These are phyloP conservation scores for Lagenaria siceraria DNA, from an alignment of 306 rosid genomes.

Conservation along the genomic window DNA sequence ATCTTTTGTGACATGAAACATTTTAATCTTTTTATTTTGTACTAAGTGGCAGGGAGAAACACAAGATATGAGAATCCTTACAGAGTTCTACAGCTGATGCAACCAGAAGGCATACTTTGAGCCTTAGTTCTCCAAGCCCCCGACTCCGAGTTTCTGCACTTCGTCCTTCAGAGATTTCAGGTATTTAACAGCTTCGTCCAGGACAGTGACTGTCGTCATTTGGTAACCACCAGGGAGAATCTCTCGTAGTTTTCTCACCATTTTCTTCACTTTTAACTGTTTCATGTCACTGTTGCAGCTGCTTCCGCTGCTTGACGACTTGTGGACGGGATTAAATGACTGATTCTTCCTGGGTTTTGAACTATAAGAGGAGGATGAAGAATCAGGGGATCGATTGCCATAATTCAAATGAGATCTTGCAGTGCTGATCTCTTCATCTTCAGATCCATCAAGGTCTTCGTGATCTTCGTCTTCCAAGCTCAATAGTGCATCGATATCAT, in stretches of 20 bases:
- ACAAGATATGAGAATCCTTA: background rate
- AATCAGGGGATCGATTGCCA: slow-evolving; percentile 40
- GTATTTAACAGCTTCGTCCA: slow-evolving; percentile 85
- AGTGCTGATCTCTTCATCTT: slow-evolving; percentile 67
- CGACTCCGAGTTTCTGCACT: slow-evolving; percentile 57
- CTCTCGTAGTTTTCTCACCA: slow-evolving; percentile 63
- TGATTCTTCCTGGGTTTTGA: slow-evolving; percentile 42
- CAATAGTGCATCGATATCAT: slow-evolving; percentile 76
- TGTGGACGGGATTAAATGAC: slow-evolving; percentile 21
- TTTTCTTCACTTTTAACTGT: slow-evolving; percentile 58
- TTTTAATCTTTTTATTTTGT: background rate
- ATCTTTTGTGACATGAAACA: background rate
- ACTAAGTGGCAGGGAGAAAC: background rate
- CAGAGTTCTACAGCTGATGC: background rate
- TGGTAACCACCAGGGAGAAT: slow-evolving; percentile 74
- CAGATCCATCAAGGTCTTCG: slow-evolving; percentile 51
- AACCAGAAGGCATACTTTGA: background rate
- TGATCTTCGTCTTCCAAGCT: slow-evolving; percentile 69
- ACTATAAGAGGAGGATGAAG: slow-evolving; percentile 59
- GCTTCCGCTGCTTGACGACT: slow-evolving; percentile 27
- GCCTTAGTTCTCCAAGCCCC: slow-evolving; percentile 21
- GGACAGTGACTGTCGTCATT: slow-evolving; percentile 54
- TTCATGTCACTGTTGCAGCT: slow-evolving; percentile 36
- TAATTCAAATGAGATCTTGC: slow-evolving; percentile 58
- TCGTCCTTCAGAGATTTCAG: slow-evolving; percentile 88